These are phyloP conservation scores for Fibroporia radiculosa DNA, from an alignment of 768 basidiomycete species.

Conservation along the genomic window DNA sequence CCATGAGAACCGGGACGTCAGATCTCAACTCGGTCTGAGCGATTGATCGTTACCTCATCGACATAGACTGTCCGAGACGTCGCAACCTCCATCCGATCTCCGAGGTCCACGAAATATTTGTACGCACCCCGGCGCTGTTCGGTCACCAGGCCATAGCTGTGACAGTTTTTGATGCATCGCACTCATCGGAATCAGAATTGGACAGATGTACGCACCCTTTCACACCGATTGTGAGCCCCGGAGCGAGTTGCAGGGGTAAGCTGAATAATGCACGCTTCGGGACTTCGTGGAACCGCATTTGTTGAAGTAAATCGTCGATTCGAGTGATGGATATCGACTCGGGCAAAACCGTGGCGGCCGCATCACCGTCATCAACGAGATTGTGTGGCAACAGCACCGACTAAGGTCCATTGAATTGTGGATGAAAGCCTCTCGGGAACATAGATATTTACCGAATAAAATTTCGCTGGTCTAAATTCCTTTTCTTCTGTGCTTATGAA, in stretches of 20 bases:
- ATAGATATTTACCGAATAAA: conserved; percentile 57
- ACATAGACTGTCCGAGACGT: conserved; percentile 62
- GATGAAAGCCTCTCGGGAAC: neutral
- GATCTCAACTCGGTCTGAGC: neutral
- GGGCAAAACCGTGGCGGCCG: conserved; percentile 41
- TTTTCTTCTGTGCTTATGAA: conserved; percentile 70
- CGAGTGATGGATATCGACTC: conserved; percentile 70
- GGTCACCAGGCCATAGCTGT: conserved; percentile 81
- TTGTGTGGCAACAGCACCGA: conserved; percentile 49
- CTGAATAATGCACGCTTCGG: conserved; percentile 80
- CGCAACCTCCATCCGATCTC: conserved; percentile 72
- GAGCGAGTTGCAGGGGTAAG: conserved; percentile 72
- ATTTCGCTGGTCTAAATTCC: conserved; percentile 64
- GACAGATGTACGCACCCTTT: conserved; percentile 51
- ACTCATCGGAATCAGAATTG: neutral
- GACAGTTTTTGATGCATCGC: conserved; percentile 3
- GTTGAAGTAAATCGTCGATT: conserved; percentile 68
- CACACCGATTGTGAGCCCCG: conserved; percentile 67
- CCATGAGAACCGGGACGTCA: neutral
- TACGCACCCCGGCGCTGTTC: conserved; percentile 81
- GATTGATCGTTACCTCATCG: conserved; percentile 50
- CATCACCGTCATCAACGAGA: conserved; percentile 46
- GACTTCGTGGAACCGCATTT: conserved; percentile 76
- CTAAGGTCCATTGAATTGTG: conserved; percentile 26
- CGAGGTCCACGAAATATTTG: conserved; percentile 77